Evolutionary conservation across 2,329 filamentous ascomycete species (phyloP), one percentile per base, ranked within the genome.

Genomic region (Talaromyces sp.): DNA sequence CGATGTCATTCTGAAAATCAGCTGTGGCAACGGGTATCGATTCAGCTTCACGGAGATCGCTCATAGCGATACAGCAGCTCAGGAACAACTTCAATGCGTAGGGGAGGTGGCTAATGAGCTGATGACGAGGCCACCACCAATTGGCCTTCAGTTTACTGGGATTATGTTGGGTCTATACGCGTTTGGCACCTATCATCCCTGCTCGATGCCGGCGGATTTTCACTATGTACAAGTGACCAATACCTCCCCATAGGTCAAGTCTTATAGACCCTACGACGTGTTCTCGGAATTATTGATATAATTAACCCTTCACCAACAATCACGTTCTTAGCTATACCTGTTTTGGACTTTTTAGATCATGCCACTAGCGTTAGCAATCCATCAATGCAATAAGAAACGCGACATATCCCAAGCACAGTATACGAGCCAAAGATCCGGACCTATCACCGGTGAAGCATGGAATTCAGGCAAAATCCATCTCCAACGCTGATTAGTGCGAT

Each of bases 141-240:
- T 80, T 9, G 79, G 79, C 0, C 72, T 72, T 18, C 69, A 75
- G 1, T 81, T 80, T 37, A 80, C 78, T 1, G 79, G 79, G 0
- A 76, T 78, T 70, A 80, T 81, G 78, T 66, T 81, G 55, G 79
- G 80, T 0, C n/a, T 81, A 12, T 81, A 81, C 67, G 70, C 76
- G 1, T 79, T 77, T 66, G 79, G 77, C 3, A 73, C 78, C 44
- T 66, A 74, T 18, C 74, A 81, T 60, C 69, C 72, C 18, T 78
- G 75, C 39, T 67, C 79, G 7, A 68, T 66, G 3, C 78, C 78
- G 1, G 79, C 79, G 0, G 77, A 80, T 58, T 81, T 44, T 65
- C 66, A 65, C 16, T 76, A 74, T 67, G 75, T 69, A 2, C 64
- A 71, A 33, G 68, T 68, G 16, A 42, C 59, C 16, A 35, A 42